Percentiles rank a stretch among this genome's conserved stretches.
These are phyloP conservation scores for Barbatosphaeria neglecta DNA, from an alignment of 495 filamentous ascomycete genomes.

Conservation along the genomic window DNA sequence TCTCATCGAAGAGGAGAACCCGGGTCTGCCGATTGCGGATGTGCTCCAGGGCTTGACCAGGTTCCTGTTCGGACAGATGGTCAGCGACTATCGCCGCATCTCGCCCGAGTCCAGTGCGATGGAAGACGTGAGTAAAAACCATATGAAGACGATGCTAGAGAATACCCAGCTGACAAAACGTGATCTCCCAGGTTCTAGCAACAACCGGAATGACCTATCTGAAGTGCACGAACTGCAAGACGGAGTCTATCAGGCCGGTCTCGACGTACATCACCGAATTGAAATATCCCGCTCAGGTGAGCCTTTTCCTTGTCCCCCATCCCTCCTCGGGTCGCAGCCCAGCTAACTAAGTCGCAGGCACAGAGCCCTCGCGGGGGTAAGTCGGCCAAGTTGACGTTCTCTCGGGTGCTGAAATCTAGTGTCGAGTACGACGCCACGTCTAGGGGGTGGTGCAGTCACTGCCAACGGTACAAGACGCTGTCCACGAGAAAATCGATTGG, in stretches of 20 bases:
- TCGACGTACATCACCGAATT: slow-evolving; percentile 71
- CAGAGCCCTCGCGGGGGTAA: slow-evolving; percentile 36
- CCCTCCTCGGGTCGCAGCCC: not conserved
- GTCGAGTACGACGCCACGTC: slow-evolving; percentile 73
- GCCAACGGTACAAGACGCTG: slow-evolving; percentile 74
- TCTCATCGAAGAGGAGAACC: slow-evolving; percentile 72
- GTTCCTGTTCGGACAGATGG: slow-evolving; percentile 63
- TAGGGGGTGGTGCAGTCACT: slow-evolving; percentile 82
- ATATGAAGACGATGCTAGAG: not conserved
- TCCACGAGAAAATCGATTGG: slow-evolving; percentile 68
- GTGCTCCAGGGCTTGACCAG: slow-evolving; percentile 70
- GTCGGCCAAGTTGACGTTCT: slow-evolving; percentile 53
- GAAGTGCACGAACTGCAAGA: slow-evolving; percentile 70
- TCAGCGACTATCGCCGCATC: slow-evolving; percentile 55
- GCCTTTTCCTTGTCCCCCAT: not conserved
- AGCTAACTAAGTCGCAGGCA: slow-evolving; percentile 16
- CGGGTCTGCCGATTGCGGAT: slow-evolving; percentile 51
- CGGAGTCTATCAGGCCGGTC: slow-evolving; percentile 59
- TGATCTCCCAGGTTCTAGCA: slow-evolving; percentile 18
- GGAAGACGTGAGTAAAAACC: slow-evolving; percentile 31
- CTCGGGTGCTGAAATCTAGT: slow-evolving; percentile 71
- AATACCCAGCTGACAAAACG: slow-evolving; percentile 9
- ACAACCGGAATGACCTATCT: slow-evolving; percentile 43
- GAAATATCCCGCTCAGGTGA: slow-evolving; percentile 58
- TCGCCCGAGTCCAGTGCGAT: slow-evolving; percentile 43